A percentile compares a stretch with the other conserved stretches of the same genome.
Evolutionary conservation across 805 yeast species (phyloP).

Genomic region (Cyberlindnera samutprakarnensis): DNA sequence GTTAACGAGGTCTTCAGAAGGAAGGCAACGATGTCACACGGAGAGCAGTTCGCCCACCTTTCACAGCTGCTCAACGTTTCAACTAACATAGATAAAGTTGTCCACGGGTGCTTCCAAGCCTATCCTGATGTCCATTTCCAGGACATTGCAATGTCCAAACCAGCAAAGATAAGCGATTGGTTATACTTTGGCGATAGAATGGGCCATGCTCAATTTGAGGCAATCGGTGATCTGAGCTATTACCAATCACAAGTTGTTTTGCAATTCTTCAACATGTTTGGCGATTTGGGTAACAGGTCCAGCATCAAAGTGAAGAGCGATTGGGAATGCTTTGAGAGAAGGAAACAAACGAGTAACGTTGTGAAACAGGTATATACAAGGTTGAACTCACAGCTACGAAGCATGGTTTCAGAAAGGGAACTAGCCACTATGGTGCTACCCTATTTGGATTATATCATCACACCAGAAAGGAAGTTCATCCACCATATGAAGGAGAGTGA

Average conservation of each 20-base stretch:
- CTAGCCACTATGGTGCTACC: constrained; percentile 29
- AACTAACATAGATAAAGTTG: constrained; percentile 52
- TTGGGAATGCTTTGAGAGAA: constrained; percentile 21
- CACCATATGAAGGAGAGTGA: constrained; percentile 15
- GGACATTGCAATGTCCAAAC: constrained; percentile 55
- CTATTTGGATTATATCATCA: constrained; percentile 23
- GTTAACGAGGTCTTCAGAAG: constrained; percentile 56
- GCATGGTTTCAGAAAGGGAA: constrained; percentile 8
- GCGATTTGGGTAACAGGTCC: constrained; percentile 43
- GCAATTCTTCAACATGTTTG: constrained; percentile 57
- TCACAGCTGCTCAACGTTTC: constrained; percentile 38
- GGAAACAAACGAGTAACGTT: constrained; percentile 10
- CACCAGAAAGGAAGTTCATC: constrained; percentile 20
- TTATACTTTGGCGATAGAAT: constrained; percentile 60
- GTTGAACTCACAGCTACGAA: constrained; percentile 9
- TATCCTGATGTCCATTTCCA: constrained; percentile 56
- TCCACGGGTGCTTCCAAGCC: constrained; percentile 63
- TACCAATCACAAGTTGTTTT: constrained; percentile 53
- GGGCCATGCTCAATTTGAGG: constrained; percentile 32
- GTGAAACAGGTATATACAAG: constrained; percentile 7
- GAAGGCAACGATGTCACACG: constrained; percentile 36
- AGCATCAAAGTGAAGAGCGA: constrained; percentile 22
- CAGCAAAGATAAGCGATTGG: constrained; percentile 69
- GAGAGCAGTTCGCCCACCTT: constrained; percentile 41
- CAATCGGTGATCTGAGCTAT: constrained; percentile 39